These are phyloP conservation scores for Cryomyces minteri DNA, from an alignment of 495 filamentous ascomycete genomes.

Conservation along the genomic window DNA sequence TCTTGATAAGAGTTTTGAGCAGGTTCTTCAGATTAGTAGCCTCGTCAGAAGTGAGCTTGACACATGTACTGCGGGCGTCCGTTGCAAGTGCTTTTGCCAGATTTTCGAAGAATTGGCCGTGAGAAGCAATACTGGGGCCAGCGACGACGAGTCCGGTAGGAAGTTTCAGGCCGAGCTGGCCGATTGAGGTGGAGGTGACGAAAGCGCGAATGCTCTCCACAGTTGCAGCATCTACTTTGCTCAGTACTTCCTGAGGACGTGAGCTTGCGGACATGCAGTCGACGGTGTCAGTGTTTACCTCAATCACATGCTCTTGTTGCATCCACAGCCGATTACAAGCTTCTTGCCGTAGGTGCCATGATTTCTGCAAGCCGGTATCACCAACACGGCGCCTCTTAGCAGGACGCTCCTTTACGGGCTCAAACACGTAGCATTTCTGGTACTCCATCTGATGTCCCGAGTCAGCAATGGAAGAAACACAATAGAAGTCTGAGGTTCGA, in stretches of 20 bases:
- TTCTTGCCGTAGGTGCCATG: conserved; percentile 31
- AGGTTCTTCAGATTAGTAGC: conserved; percentile 64
- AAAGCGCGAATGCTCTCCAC: conserved; percentile 48
- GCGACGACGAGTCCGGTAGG: conserved; percentile 68
- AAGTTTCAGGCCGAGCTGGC: conserved; percentile 28
- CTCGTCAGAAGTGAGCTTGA: conserved; percentile 62
- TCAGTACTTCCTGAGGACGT: conserved; percentile 33
- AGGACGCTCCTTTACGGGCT: conserved; percentile 8
- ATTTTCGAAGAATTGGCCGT: conserved; percentile 53
- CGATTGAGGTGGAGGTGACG: conserved; percentile 24
- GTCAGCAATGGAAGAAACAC: too few relatives aligned
- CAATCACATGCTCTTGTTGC: conserved; percentile 43
- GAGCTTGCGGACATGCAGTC: conserved; percentile 1
- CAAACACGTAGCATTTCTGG: conserved; percentile 19
- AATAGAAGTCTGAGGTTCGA: too few relatives aligned
- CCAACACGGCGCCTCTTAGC: conserved; percentile 14
- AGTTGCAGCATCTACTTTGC: conserved; percentile 41
- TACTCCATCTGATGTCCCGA: conserved; percentile 12
- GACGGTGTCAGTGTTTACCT: conserved; percentile 27
- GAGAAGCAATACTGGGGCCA: conserved; percentile 72
- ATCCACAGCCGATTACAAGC: conserved; percentile 51
- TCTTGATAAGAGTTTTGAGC: conserved; percentile 68
- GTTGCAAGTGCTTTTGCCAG: conserved; percentile 33
- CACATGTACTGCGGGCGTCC: conserved; percentile 29
- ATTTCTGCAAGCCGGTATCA: conserved; percentile 5